Conservation (phyloP, 805 yeast genomes). For the Candida morakotiae region DNA sequence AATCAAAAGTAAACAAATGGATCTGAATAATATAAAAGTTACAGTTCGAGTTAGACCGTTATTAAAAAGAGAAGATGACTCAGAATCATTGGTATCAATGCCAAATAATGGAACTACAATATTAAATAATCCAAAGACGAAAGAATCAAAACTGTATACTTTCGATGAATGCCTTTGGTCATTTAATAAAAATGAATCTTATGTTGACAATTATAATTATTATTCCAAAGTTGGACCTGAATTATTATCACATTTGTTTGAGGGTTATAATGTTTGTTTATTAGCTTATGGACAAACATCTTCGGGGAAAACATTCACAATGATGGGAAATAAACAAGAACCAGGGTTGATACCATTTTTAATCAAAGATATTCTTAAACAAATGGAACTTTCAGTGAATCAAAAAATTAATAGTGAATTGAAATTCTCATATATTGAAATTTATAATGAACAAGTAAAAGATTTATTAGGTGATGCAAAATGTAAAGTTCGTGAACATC, state of each 20-base stretch:
- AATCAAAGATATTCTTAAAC: conserved; percentile 49
- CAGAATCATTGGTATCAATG: conserved; percentile 26
- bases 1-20: not conserved
- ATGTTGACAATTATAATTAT: conserved; percentile 47
- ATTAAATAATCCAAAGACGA: conserved; percentile 18
- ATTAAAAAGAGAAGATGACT: conserved; percentile 23
- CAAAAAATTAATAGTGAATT: conserved; percentile 36
- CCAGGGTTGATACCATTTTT: conserved; percentile 39
- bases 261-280: conserved; percentile 40
- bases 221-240: conserved; percentile 56
- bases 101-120: conserved; percentile 15
- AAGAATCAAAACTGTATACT: conserved; percentile 11
- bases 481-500: conserved; percentile 62
- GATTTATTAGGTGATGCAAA: conserved; percentile 46
- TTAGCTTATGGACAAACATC: conserved; percentile 43
- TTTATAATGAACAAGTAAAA: conserved; percentile 72
- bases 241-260: conserved; percentile 46
- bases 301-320: conserved; percentile 39
- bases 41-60: conserved; percentile 52
- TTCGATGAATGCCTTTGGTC: conserved; percentile 20
- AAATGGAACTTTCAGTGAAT: conserved; percentile 31
- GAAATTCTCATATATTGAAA: conserved; percentile 62
- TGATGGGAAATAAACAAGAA: conserved; percentile 37
- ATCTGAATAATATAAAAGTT: conserved; percentile 38
- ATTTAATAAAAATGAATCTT: conserved; percentile 15